Conservation (phyloP, 352 stramenopile species). For the Halophytophthora batemanensis region DNA sequence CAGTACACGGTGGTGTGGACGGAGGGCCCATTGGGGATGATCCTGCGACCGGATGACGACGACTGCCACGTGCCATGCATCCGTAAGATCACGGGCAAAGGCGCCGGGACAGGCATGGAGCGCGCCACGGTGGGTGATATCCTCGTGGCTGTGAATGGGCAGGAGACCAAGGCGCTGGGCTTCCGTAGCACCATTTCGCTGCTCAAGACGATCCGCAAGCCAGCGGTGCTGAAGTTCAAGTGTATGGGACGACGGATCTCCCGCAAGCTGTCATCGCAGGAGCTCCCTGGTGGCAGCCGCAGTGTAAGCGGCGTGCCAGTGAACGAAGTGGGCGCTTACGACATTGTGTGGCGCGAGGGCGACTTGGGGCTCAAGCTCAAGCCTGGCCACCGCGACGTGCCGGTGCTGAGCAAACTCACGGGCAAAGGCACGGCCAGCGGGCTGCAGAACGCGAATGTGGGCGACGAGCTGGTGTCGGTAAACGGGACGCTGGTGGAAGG, state of each 20-base stretch:
- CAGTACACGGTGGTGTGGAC: conserved; percentile 88
- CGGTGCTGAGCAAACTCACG: conserved; percentile 80
- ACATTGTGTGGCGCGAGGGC: conserved; percentile 87
- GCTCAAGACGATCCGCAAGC: conserved; percentile 84
- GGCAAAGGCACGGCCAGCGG: conserved; percentile 80
- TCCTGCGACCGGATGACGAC: conserved; percentile 81
- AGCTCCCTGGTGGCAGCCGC: conserved; percentile 25
- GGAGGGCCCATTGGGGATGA: conserved; percentile 82
- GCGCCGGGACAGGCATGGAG: conserved; percentile 81
- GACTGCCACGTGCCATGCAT: conserved; percentile 87
- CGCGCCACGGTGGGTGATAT: conserved; percentile 74
- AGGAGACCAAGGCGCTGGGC: conserved; percentile 80
- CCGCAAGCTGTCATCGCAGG: conserved; percentile 44
- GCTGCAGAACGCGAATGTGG: conserved; percentile 77
- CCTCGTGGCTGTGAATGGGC: conserved; percentile 79
- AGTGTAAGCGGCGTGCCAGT: conserved; percentile 26
- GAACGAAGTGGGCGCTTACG: conserved; percentile 69
- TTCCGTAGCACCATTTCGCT: conserved; percentile 85
- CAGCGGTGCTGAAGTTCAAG: conserved; percentile 87
- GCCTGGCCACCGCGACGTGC: conserved; percentile 67
- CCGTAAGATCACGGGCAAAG: conserved; percentile 85
- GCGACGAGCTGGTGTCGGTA: conserved; percentile 82
- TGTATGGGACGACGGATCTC: conserved; percentile 76
- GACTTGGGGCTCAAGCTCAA: conserved; percentile 86
- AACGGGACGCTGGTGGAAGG: conserved; percentile 81